A percentile compares a stretch with the other conserved stretches of the same genome.
These are phyloP conservation scores for Kingdonia uniflora DNA, from an alignment of 164 flowering plant species.

Conservation along the genomic window DNA sequence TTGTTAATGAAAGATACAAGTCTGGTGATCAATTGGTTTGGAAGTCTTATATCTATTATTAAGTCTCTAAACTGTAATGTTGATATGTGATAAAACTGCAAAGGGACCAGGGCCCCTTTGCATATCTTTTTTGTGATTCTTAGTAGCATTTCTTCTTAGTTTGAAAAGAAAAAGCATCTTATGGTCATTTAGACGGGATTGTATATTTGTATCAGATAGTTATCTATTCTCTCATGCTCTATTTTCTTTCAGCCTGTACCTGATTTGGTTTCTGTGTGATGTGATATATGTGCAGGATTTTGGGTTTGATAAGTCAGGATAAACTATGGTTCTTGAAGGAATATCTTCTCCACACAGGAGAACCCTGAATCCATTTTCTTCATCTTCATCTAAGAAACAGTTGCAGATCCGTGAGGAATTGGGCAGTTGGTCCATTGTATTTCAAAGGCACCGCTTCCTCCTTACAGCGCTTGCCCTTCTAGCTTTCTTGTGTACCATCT, in stretches of 20 bases:
- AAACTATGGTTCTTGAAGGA: conserved; percentile 13
- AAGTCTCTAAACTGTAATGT: too few species aligned
- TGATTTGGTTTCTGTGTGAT: neutral
- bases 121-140: too few species aligned
- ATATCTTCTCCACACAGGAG: conserved; percentile 26
- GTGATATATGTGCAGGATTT: conserved; percentile 2
- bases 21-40: too few species aligned
- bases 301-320: neutral
- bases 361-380: conserved; percentile 25
- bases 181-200: too few species aligned
- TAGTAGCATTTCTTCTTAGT: too few species aligned
- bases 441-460: conserved; percentile 63
- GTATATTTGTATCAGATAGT: too few species aligned
- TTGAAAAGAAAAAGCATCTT: too few species aligned
- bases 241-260: neutral
- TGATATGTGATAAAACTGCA: too few species aligned
- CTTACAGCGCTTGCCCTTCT: conserved; percentile 49
- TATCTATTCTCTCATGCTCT: too few species aligned
- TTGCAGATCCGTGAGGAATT: conserved; percentile 31
- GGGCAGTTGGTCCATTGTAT: conserved; percentile 42
- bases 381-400: conserved; percentile 34
- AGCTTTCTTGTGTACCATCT: conserved; percentile 50
- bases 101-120: too few species aligned
- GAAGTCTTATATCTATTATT: too few species aligned
- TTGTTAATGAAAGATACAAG: too few species aligned